phyloP scores from a whole-genome alignment of 768 basidiomycete genomes.

The Kockovaella imperatae region DNA sequence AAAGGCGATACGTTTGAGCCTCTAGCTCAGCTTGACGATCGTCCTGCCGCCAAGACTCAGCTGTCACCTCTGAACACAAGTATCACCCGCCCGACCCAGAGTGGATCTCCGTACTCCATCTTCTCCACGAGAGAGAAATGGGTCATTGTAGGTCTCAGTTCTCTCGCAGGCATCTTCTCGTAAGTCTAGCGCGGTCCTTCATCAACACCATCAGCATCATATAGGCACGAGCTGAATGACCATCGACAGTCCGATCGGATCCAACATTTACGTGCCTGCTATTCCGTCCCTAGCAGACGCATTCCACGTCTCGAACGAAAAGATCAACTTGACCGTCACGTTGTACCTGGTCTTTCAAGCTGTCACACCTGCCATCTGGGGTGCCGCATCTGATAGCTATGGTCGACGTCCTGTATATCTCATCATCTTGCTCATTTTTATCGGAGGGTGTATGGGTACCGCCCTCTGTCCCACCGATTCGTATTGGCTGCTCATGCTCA shows the following conservation, averaged over 20 bases:
- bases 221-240: background rate
- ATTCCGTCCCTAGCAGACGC: constrained; percentile 59
- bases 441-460: constrained; percentile 59
- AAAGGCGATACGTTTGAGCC: too few relatives aligned
- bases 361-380: constrained; percentile 55
- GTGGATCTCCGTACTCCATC: constrained; percentile 16
- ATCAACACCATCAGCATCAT: background rate
- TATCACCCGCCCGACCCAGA: too few relatives aligned
- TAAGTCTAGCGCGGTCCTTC: background rate
- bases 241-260: constrained; percentile 50
- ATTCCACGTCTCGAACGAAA: constrained; percentile 61
- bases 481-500: constrained; percentile 70
- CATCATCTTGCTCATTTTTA: constrained; percentile 57
- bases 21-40: too few relatives aligned
- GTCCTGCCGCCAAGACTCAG: too few relatives aligned
- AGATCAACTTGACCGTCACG: constrained; percentile 72
- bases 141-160: constrained; percentile 12
- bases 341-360: constrained; percentile 54
- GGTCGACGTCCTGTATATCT: constrained; percentile 45
- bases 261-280: constrained; percentile 71
- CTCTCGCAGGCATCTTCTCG: constrained; percentile 14
- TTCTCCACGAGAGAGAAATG: constrained; percentile 13
- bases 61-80: too few relatives aligned
- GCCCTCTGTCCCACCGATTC: constrained; percentile 54
- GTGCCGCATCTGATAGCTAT: constrained; percentile 52